Conservation (phyloP, 2,329 filamentous ascomycete species). For the Xylariaceae sp. region DNA sequence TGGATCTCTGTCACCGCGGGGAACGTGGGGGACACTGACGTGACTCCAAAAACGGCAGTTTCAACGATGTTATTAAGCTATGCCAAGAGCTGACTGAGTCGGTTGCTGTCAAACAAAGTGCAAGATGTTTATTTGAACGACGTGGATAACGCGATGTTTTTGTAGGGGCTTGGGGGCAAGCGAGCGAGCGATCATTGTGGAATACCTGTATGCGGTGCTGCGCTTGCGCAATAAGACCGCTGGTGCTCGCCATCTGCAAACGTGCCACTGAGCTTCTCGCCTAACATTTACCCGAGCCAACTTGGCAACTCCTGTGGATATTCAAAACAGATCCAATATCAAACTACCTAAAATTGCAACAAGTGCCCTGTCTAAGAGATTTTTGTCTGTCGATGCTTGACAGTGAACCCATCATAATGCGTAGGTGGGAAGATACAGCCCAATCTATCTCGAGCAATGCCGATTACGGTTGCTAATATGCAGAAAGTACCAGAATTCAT, state of each 20-base stretch:
- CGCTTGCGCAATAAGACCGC: conserved; percentile 17
- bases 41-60: conserved; percentile 22
- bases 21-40: conserved; percentile 22
- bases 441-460: background rate
- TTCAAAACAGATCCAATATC: background rate
- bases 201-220: background rate
- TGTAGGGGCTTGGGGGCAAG: background rate
- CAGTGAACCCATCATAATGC: background rate
- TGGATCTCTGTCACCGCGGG: conserved; percentile 21
- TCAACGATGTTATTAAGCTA: background rate
- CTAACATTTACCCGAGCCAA: conserved; percentile 19
- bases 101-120: conserved; percentile 2
- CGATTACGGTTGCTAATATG: background rate
- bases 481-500: background rate
- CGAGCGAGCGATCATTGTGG: background rate
- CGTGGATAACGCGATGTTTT: conserved; percentile 4
- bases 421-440: background rate
- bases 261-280: conserved; percentile 1
- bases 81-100: conserved; percentile 14
- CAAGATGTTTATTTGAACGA: conserved; percentile 10
- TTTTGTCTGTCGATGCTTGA: background rate
- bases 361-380: background rate
- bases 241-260: conserved; percentile 17
- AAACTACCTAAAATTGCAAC: background rate
- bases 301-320: background rate